These are phyloP conservation scores for Neurospora tetrasperma DNA, from an alignment of 495 filamentous ascomycete genomes.

Conservation along the genomic window DNA sequence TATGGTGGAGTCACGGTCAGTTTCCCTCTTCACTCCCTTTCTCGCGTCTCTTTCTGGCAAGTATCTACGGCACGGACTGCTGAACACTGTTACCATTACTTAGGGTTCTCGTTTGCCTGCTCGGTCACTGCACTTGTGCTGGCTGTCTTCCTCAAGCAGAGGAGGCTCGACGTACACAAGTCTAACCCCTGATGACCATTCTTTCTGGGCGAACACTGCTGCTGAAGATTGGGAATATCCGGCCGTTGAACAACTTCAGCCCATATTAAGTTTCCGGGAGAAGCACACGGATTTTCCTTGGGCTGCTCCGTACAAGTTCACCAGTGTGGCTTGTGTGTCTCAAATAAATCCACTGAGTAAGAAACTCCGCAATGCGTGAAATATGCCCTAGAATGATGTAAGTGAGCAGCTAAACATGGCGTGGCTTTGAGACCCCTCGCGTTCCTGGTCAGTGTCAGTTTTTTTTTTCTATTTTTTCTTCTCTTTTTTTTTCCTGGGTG, in stretches of 20 bases:
- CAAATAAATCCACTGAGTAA: background rate
- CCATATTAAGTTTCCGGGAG: background rate
- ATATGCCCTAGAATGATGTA: background rate
- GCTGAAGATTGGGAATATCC: background rate
- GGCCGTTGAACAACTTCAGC: background rate
- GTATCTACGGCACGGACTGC: background rate
- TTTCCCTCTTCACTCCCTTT: background rate
- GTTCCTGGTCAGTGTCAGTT: background rate
- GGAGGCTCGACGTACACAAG: constrained; percentile 5
- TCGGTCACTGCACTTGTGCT: constrained; percentile 12
- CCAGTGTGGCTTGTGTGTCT: background rate
- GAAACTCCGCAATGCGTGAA: background rate
- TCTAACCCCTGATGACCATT: background rate
- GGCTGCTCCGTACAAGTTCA: background rate
- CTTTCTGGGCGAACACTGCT: background rate
- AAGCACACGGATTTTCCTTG: background rate
- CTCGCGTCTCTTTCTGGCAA: background rate
- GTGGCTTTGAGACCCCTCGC: background rate
- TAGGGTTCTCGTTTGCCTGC: constrained; percentile 18
- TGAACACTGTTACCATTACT: background rate
- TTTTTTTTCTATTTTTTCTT: background rate
- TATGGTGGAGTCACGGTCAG: constrained; percentile 30
- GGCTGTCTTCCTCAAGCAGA: constrained; percentile 18
- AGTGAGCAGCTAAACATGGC: background rate
- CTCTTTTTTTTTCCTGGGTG: background rate